Evolutionary conservation across 176 grass and related monocot genomes (phyloP).

Genomic region (Sorghum bicolor): DNA sequence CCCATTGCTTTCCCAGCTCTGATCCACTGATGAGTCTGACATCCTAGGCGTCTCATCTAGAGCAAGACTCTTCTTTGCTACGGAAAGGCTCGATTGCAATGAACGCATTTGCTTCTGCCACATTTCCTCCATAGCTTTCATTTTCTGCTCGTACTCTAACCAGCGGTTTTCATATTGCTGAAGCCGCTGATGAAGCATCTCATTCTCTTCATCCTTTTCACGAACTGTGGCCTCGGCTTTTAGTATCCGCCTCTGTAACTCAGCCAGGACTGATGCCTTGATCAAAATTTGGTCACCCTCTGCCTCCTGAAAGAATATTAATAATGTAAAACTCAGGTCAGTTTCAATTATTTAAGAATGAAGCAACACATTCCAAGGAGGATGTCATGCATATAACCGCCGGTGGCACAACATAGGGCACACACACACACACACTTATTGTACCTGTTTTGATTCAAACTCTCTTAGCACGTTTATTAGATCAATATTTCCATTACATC

Average conservation of each 20-base stretch:
- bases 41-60: constrained; percentile 62
- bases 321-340: background rate
- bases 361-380: constrained; percentile 15
- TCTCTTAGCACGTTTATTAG: constrained; percentile 60
- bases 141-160: constrained; percentile 94
- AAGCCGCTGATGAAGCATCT: constrained; percentile 74
- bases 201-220: constrained; percentile 91
- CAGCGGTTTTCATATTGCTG: constrained; percentile 87
- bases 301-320: constrained; percentile 49
- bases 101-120: constrained; percentile 98
- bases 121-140: constrained; percentile 97
- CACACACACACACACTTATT: background rate
- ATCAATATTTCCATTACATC: constrained; percentile 65
- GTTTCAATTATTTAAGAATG: background rate
- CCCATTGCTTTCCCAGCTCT: constrained; percentile 66
- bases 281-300: constrained; percentile 74
- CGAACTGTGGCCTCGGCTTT: constrained; percentile 65
- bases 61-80: constrained; percentile 82
- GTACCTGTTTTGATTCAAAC: constrained; percentile 70
- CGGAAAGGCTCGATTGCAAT: constrained; percentile 74
- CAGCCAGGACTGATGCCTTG: constrained; percentile 79
- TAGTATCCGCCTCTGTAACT: constrained; percentile 77
- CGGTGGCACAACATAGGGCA: background rate
- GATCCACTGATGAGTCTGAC: constrained; percentile 79
- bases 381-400: background rate